Evolutionary conservation across 257 asterid genomes (phyloP), one percentile per base, ranked within the genome.

Genomic region (Euphrasia confusa): DNA sequence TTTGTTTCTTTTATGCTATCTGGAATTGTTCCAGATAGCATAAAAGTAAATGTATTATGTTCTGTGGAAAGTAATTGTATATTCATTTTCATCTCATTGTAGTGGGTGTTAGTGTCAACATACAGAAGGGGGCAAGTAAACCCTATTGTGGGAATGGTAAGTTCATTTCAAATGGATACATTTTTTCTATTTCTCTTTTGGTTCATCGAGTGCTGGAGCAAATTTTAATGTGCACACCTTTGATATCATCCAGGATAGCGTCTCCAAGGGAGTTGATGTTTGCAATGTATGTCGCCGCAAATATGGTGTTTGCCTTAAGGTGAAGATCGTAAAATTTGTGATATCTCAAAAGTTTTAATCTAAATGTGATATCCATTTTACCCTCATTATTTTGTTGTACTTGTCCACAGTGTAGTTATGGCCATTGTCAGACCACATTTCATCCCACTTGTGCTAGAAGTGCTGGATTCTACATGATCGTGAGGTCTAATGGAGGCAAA

Each of bases 401-500:
- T 24, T 73, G 24, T 69, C 63, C 71, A 62, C 95, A 92, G 99
- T 93, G 99, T 77, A 83, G 86, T 73, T 87, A 83, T 74, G 97
- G 99, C 68, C 95, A 93, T 78, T 93, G 99, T 68, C 95, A 85
- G 68, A 85, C 84, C 71, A 71, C 89, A 64, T 89, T 93, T 75
- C 99, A 93, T 77, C 96, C 97, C 58, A 81, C 85, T 66, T 93
- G 99, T 82, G 99, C 95, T 69, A 89, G 95, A 70, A 89, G 95
- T 82, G 86, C 97, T 72, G 96, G 88, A 71, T 89, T 84, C 82
- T 84, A 78, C 81, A 84, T 93, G 96, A 85, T 65, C 35, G 80
- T 75, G 67, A 79, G 86, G 65, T 81, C 84, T 61, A 75, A 40
- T 70, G 95, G 96, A 71, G 90, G 93, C 82, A 87, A 87, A 80